A percentile compares a stretch with the other conserved stretches of the same genome.
Evolutionary conservation across 2,329 filamentous ascomycete species (phyloP).

Genomic region (Fusarium neocosmosporiellum): DNA sequence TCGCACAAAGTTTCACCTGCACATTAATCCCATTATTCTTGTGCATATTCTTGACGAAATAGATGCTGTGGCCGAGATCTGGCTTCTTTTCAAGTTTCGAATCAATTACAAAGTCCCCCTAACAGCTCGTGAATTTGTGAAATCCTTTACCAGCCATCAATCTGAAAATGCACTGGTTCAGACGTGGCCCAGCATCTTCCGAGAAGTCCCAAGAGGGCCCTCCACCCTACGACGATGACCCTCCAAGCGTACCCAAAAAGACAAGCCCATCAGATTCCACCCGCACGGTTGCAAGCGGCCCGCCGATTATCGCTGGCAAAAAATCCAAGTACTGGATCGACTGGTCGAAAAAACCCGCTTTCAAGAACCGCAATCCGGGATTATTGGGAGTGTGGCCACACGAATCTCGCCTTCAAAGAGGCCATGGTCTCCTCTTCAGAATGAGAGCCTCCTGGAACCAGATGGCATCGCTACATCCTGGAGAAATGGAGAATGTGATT

Average conservation of each 20-base stretch:
- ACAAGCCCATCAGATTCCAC: background rate
- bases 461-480: background rate
- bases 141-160: background rate
- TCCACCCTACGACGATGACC: background rate
- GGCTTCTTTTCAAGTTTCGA: background rate
- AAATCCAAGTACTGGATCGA: background rate
- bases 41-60: background rate
- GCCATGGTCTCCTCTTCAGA: background rate
- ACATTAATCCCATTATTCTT: background rate
- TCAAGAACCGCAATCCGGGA: background rate
- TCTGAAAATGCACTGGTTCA: background rate
- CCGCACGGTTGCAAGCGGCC: background rate
- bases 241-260: background rate
- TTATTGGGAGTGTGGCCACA: background rate
- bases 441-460: background rate
- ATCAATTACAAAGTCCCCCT: background rate
- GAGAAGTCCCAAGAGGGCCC: background rate
- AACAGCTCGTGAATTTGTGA: background rate
- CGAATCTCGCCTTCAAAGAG: background rate
- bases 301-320: background rate
- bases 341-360: background rate
- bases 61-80: background rate
- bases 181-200: background rate
- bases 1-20: background rate
- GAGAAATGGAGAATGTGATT: background rate